Evolutionary conservation across 2,329 filamentous ascomycete genomes (phyloP), one percentile per base, ranked within the genome.

Genomic region (Golovinomyces cichoracearum): DNA sequence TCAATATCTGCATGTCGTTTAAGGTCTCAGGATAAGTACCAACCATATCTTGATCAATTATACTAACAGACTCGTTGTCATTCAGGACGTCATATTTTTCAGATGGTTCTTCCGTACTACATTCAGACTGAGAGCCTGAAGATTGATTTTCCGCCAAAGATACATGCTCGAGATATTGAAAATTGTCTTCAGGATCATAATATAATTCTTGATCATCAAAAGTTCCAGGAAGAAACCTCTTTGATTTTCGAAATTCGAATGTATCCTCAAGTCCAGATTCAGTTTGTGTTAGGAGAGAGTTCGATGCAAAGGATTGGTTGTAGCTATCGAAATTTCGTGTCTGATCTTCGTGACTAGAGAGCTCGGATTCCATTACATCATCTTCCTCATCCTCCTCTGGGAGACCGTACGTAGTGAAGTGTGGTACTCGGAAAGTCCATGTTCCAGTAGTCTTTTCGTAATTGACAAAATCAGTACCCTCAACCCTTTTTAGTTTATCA

Each of bases 81-180:
- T 69, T 64, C 63, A 77, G 73, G 57, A 74, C 71, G 63, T 78
- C 74, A 61, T 80, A 77, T 57, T 76, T 72, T 54, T 76, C 64
- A 66, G 74, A 65, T 65, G 68, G 65, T 63, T 73, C 63, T 60
- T 69, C 65, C 55, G 68, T 66, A 53, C 58, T 65, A 62, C 69
- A 68, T 55, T 67, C 67, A 64, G 71, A 75, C 67, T 71, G 69
- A 65, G 78, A 80, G 80, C 79, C 81, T 76, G 78, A 80, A 76
- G 80, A 86, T 78, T 81, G 78, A 70, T 78, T 73, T 74, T 78
- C 83, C 82, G 86, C 86, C 88, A 90, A 88, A 86, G 82, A 83
- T 73, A 76, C 69, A 57, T 64, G 63, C 47, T 65, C 61, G 58
- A 64, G 53, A 63, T 64, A 51, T 61, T 52, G 50, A 50, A 54